These are phyloP conservation scores for Cordyceps pruinosa DNA, from an alignment of 2,329 filamentous ascomycete genomes.

Conservation along the genomic window DNA sequence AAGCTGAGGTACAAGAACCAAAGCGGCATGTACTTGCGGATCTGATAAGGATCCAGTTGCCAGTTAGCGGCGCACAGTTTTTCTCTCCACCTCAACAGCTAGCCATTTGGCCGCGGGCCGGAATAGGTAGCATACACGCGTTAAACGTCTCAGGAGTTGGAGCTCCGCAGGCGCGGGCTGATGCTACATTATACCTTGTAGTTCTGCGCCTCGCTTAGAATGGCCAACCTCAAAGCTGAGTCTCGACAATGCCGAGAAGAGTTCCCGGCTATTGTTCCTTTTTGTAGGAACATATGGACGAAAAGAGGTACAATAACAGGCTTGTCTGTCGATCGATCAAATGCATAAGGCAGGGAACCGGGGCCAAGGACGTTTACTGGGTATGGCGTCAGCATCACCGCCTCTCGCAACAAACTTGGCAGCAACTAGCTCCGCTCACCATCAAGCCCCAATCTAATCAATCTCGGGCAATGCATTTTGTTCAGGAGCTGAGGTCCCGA, in stretches of 20 bases:
- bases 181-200: too few relatives aligned
- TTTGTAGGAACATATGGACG: neutral
- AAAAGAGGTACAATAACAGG: neutral
- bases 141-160: too few relatives aligned
- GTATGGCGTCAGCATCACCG: neutral
- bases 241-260: too few relatives aligned
- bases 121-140: too few relatives aligned
- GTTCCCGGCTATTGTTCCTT: neutral
- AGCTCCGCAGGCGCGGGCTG: too few relatives aligned
- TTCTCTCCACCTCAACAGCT: neutral
- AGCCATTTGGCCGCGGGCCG: neutral
- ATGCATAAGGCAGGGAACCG: too few relatives aligned
- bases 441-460: neutral
- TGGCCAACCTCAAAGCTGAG: too few relatives aligned
- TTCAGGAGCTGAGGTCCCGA: neutral
- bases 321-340: too few relatives aligned
- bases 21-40: conserved; percentile 4
- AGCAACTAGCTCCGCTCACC: neutral
- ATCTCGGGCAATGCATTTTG: neutral
- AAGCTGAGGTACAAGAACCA: conserved; percentile 6
- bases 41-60: conserved; percentile 7
- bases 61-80: neutral
- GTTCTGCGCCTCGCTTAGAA: too few relatives aligned
- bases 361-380: too few relatives aligned
- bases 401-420: neutral